Evolutionary conservation across 768 basidiomycete species (phyloP), one percentile per base, ranked within the genome.

Genomic region (Collybiopsis luxurians): DNA sequence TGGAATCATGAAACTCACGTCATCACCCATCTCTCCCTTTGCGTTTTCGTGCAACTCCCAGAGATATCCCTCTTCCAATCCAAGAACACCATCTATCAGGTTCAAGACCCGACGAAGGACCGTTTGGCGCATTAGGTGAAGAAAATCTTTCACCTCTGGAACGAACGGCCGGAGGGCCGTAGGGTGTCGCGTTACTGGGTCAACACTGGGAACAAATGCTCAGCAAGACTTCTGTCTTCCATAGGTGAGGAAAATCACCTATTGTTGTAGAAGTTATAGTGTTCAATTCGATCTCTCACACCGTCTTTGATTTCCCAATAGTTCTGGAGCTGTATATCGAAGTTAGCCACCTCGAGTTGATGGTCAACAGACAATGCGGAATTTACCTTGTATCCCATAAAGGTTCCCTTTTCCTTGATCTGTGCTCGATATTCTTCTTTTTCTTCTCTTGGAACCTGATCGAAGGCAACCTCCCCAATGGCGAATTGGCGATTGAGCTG

Each of bases 281-380:
- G 70, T 51, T 72, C 72, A 17, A 70, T 73, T 44, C 64, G 55
- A 47, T 73, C 72, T 27, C 70, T 61, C 1, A 73, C 67, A 13
- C 70, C 71, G 51, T 71, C 66, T 42, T 70, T 72, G 51, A 73
- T 72, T 52, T 72, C 70, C 71, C 69, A 70, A 43, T 67, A 70
- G 38, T 68, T 72, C 54, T 69, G 68, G 3, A 72, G 64, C 70
- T 69, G 46, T 28, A n/a, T 45, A 30, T 24, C 13, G 40, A 11
- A 19, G 26, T 60, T 9, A 53, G 43, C 24, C 44, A 23, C 15
- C 9, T 4, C 26, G 2, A 17, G 21, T 15, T 17, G 44, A 17
- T 39, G 30, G 17, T 39, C 23, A 21, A 24, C 26, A 11, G 24
- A 10, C 23, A 12, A 30, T 7, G 40, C 40, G 17, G 10, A 13